Percentiles rank a stretch among this genome's conserved stretches.
Evolutionary conservation across 108 stramenopile species (phyloP).

Genomic region (Parietichytrium sp.): DNA sequence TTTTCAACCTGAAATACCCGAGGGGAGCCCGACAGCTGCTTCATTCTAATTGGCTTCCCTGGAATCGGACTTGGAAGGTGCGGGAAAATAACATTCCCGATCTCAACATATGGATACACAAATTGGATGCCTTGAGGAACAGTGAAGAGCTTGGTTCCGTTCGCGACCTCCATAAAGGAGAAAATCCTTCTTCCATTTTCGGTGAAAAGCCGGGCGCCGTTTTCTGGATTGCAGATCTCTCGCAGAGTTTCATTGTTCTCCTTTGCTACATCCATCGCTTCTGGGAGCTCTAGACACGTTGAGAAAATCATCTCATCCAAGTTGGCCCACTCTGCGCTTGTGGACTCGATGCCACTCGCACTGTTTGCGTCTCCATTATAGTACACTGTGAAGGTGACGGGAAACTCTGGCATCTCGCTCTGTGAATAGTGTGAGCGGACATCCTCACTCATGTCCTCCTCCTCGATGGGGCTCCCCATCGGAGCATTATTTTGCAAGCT

Average conservation of each 20-base stretch:
- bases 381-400: background rate
- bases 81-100: background rate
- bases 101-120: background rate
- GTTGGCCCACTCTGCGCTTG: background rate
- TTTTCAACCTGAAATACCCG: constrained; percentile 5
- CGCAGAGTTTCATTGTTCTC: background rate
- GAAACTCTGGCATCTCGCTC: background rate
- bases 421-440: too few relatives aligned
- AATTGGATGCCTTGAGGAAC: constrained; percentile 1
- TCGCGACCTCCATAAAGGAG: background rate
- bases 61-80: background rate
- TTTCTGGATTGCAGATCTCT: background rate
- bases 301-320: background rate
- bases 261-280: background rate
- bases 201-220: background rate
- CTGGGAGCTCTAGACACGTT: background rate
- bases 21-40: background rate
- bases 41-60: background rate
- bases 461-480: too few relatives aligned
- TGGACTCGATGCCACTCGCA: background rate
- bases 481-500: too few relatives aligned
- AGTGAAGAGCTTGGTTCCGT: background rate
- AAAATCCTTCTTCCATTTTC: background rate
- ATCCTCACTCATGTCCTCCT: too few relatives aligned
- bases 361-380: constrained; percentile 6